Conservation (phyloP, 2,329 filamentous ascomycete genomes). For the Diplodia intermedia region DNA sequence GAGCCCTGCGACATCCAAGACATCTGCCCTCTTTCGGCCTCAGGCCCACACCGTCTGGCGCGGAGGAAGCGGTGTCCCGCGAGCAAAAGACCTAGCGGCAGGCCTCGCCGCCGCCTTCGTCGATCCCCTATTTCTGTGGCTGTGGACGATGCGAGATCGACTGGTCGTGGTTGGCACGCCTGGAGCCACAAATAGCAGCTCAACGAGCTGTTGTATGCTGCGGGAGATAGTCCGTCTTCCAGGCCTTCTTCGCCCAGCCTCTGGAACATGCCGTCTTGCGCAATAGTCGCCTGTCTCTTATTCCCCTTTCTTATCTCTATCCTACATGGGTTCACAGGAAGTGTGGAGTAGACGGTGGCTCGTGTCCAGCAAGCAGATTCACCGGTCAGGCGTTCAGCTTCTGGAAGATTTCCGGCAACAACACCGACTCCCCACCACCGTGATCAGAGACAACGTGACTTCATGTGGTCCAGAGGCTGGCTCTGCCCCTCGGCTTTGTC, state of each 20-base stretch:
- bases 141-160: neutral
- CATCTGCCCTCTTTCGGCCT: slow-evolving; percentile 12
- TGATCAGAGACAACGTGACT: neutral
- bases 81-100: neutral
- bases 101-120: neutral
- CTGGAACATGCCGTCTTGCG: slow-evolving; percentile 19
- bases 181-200: neutral
- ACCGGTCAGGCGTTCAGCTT: neutral
- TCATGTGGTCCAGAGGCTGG: neutral
- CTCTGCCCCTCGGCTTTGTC: neutral
- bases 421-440: neutral
- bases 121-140: neutral
- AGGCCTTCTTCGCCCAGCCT: slow-evolving; percentile 1
- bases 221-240: neutral
- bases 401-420: neutral
- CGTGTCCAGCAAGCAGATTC: neutral
- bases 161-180: neutral
- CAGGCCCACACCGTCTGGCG: slow-evolving; percentile 3
- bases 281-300: slow-evolving; percentile 18
- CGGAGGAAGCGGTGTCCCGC: slow-evolving; percentile 4
- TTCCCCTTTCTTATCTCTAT: neutral
- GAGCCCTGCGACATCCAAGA: slow-evolving; percentile 21
- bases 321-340: neutral
- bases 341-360: slow-evolving; percentile 17
- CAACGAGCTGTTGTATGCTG: no score